These are phyloP conservation scores for Fragaria ananassa DNA, from an alignment of 306 rosid genomes.

Conservation along the genomic window DNA sequence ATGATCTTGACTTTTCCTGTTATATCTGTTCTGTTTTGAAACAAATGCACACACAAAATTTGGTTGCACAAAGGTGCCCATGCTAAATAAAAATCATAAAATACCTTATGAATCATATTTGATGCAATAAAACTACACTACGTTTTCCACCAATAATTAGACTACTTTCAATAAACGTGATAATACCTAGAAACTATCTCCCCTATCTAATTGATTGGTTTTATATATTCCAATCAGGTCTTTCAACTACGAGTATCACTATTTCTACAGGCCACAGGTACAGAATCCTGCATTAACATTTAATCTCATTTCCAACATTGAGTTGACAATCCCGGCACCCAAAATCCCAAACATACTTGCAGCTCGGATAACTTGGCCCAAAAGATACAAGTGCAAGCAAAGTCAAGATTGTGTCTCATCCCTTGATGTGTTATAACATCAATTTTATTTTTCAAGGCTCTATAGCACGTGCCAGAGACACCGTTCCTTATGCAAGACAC, in stretches of 20 bases:
- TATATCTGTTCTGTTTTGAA: not conserved
- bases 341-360: not conserved
- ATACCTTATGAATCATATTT: not conserved
- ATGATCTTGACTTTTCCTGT: not conserved
- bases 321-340: not conserved
- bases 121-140: not conserved
- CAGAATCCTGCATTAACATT: not conserved
- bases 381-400: not conserved
- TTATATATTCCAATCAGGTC: not conserved
- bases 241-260: not conserved
- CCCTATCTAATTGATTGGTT: not conserved
- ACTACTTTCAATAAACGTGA: no score
- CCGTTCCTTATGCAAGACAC: not conserved
- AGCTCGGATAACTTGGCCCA: not conserved
- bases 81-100: no score
- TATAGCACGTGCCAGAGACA: not conserved
- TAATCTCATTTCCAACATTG: not conserved
- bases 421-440: not conserved
- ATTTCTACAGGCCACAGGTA: not conserved
- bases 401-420: not conserved
- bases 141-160: not conserved
- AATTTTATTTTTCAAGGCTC: not conserved
- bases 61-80: no score
- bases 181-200: not conserved
- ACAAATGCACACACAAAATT: not conserved